Base-by-base conservation (phyloP, 352 stramenopile species). In the Globisporangium camurandrum region DNA sequence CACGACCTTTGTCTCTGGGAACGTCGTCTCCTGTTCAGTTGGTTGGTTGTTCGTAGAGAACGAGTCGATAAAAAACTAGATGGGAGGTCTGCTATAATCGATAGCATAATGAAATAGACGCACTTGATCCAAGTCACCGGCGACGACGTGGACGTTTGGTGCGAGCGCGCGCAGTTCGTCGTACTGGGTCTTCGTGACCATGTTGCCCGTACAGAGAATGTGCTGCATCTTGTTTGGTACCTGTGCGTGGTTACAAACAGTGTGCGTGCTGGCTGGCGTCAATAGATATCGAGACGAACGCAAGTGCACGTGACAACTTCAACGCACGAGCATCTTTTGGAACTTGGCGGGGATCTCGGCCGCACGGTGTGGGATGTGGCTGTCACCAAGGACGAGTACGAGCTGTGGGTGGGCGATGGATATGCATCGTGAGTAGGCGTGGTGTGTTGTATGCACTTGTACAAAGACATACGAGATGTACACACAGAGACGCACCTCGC, bases 151-250 rank as follows among this genome's bases (percentile, higher is more conserved):
- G 7, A 99, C 92, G 59, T 98, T 98, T 1, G 93, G 92, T 23
- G 95, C 90, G n/a, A 99, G 65, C n/a, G 83, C 76, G 36, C 81
- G 81, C 44, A 99, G 72, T 65, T 97, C 90, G 22, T 98, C 86
- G 55, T 94, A 98, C 62, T 98, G 90, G 60, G 98, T 94, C 46
- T 92, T 92, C 3, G 86, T 93, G 46, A 87, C 86, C 55, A 98
- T 68, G 67, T 99, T 99, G 27, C 97, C 97, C 16, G 96, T 99
- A 67, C 96, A 99, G 46, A 99, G 66, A 10, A 99, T 88, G 64
- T 99, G 95, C 64, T 99, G 93, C 68, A 98, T 99, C 64, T 98
- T 98, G 62, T 98, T 97, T 3, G 96, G 95, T 11, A 98, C 78
- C 46, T 98, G 65, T 69, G 8, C 10, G 12, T 20, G 12, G 4